phyloP scores from a whole-genome alignment of 73 alveolate species.

The Paramecium sexaurelia region DNA sequence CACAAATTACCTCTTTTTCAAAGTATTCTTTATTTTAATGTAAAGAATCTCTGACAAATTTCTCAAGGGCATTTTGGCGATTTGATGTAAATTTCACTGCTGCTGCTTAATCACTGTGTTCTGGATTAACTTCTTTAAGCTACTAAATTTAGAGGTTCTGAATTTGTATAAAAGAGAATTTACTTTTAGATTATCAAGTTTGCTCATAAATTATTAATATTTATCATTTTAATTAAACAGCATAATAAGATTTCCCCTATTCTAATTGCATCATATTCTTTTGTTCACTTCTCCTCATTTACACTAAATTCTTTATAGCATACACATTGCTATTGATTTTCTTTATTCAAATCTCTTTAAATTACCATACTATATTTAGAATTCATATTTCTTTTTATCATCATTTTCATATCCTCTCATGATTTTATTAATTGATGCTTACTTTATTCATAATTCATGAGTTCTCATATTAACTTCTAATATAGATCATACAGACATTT shows the following conservation, averaged over 20 bases:
- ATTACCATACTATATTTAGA: too few species aligned
- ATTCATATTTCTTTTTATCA: too few species aligned
- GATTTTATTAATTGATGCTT: too few species aligned
- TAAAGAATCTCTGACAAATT: neutral
- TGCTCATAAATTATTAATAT: conserved; percentile 12
- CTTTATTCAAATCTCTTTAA: too few species aligned
- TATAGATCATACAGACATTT: too few species aligned
- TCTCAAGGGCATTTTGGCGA: neutral
- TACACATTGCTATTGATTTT: too few species aligned
- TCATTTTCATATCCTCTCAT: too few species aligned
- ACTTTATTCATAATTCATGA: too few species aligned
- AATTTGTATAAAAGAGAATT: neutral
- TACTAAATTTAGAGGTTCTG: conserved; percentile 19
- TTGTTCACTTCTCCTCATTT: neutral
- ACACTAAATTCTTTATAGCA: too few species aligned
- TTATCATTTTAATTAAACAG: conserved; percentile 14
- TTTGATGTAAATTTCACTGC: neutral
- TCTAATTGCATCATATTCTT: too few species aligned
- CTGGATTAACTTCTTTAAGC: neutral
- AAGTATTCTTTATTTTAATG: neutral
- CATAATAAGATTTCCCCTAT: too few species aligned
- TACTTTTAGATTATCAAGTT: conserved; percentile 28
- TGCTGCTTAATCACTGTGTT: neutral
- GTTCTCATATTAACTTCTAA: too few species aligned
- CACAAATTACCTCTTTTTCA: neutral